Base-by-base conservation (phyloP, 2,329 filamentous ascomycete genomes). In the Phialophora tarda region DNA sequence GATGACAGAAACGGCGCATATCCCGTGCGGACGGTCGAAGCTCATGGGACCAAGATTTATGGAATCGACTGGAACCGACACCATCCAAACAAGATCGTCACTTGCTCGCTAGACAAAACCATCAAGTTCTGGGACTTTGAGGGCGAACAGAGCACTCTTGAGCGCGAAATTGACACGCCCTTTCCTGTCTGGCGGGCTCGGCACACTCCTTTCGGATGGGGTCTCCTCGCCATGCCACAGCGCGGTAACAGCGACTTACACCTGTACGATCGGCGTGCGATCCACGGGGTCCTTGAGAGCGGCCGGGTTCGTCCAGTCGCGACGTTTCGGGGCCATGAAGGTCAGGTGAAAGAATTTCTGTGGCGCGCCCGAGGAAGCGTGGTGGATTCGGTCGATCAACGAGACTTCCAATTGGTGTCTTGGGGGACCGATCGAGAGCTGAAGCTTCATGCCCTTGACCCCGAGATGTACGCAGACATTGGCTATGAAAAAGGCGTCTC, bases 81-180 rank as follows among this genome's bases (percentile, higher is more conserved):
- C 12, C 84, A 88, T 56, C 80, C 87, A 1, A 89, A 87, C 10
- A 89, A 88, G 41, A 82, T 97, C 59, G 88, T 92, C 5, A 97
- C 93, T 2, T 97, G 93, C 77, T 96, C 93, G 1, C 82, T 97
- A 57, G 93, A 97, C 75, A 92, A 90, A 76, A 96, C 90, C 48
- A 94, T 97, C 78, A 96, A 96, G 75, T 91, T 97, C 71, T 97
- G 93, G 93, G 91, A 97, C 76, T 92, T 93, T 72, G 83, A 82
- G 1, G 82, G 85, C 21, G 83, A 87, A 4, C 82, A 83, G 2
- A 84, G 91, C 68, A 80, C 83, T 21, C 89, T 91, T 0, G 90
- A 94, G 74, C 88, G 91, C 66, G 85, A 93, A 53, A 93, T 97
- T 62, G 83, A 85, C 56, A 95, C 93, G 1, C 86, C 89, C 2